phyloP scores from a whole-genome alignment of 306 rosid genomes.

The Dryas octopetala region DNA sequence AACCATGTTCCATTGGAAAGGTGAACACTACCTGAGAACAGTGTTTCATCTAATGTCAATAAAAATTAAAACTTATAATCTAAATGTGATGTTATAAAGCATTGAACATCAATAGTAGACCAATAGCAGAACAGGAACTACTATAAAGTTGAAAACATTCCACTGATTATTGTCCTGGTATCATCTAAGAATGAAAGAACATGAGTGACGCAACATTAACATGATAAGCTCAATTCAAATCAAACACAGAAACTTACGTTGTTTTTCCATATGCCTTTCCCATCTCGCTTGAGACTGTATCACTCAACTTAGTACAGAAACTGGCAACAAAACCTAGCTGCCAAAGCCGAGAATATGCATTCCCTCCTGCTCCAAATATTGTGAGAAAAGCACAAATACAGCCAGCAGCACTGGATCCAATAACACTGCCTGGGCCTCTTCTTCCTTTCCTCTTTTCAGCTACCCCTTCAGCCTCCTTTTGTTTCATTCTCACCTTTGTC shows the following conservation, averaged over 20 bases:
- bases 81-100: neutral
- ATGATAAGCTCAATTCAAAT: neutral
- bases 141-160: neutral
- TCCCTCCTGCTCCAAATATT: constrained; percentile 69
- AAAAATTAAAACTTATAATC: neutral
- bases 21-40: no score
- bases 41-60: neutral
- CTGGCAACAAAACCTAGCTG: constrained; percentile 92
- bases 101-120: neutral
- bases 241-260: constrained; percentile 61
- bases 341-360: constrained; percentile 65
- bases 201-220: neutral
- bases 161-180: neutral
- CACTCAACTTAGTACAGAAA: constrained; percentile 94
- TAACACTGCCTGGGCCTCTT: constrained; percentile 93
- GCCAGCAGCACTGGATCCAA: constrained; percentile 98
- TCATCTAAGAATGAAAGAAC: neutral
- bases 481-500: constrained; percentile 87
- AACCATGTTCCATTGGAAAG: neutral
- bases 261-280: constrained; percentile 95
- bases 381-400: constrained; percentile 78
- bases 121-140: neutral
- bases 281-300: constrained; percentile 95
- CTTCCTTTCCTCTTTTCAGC: constrained; percentile 96
- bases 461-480: constrained; percentile 89